A percentile compares a stretch with the other conserved stretches of the same genome.
These are phyloP conservation scores for Picea abies DNA, from an alignment of 83 land plant genomes.

Conservation along the genomic window DNA sequence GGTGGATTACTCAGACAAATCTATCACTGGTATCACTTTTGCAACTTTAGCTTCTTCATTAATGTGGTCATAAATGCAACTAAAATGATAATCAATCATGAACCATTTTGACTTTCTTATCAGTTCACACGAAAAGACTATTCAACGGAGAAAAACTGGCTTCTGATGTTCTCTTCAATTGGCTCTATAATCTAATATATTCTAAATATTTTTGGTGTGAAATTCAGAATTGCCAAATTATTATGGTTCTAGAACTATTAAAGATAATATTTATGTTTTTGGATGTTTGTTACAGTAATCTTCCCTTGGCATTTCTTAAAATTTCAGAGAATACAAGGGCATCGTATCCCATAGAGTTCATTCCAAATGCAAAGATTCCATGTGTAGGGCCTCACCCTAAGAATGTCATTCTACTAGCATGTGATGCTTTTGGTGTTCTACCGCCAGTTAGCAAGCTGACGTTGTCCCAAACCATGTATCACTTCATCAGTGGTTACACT, in stretches of 20 bases:
- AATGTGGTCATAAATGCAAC: no score
- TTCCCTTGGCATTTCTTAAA: not conserved
- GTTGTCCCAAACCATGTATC: constrained; percentile 29
- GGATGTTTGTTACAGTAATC: not conserved
- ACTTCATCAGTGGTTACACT: constrained; percentile 30
- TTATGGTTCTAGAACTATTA: not conserved
- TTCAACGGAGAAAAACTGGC: not conserved
- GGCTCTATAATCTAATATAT: no score
- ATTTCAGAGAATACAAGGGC: constrained; percentile 30
- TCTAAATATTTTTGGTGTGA: not conserved
- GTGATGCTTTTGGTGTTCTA: constrained; percentile 35
- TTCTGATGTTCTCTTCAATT: not conserved
- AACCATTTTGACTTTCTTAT: not conserved
- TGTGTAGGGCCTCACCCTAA: constrained; percentile 33
- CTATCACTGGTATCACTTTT: constrained; percentile 18
- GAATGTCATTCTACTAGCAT: constrained; percentile 27
- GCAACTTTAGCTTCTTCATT: not conserved
- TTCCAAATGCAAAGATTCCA: constrained; percentile 28
- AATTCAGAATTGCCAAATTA: not conserved
- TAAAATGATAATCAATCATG: not conserved
- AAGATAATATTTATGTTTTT: not conserved
- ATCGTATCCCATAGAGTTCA: constrained; percentile 26
- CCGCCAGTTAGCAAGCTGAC: constrained; percentile 33
- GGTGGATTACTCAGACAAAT: constrained; percentile 23
- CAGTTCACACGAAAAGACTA: not conserved